Evolutionary conservation across 768 basidiomycete genomes (phyloP).

Genomic region (Boletus subparvulus): DNA sequence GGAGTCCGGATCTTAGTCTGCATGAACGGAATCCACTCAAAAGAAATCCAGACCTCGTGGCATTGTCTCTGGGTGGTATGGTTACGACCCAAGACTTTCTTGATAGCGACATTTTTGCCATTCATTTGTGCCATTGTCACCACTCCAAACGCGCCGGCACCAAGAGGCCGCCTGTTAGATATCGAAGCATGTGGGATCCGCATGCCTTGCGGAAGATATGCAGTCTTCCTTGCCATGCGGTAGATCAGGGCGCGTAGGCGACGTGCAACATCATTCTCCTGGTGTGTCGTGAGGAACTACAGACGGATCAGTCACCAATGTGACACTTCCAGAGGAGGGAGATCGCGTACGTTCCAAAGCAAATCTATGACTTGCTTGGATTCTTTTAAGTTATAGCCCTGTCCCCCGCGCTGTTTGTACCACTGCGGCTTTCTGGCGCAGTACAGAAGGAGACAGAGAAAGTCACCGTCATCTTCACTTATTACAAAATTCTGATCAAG

Average conservation of each 20-base stretch:
- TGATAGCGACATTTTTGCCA: constrained; percentile 24
- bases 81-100: constrained; percentile 16
- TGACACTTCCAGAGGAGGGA: not conserved
- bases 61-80: not conserved
- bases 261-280: not conserved
- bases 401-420: constrained; percentile 2
- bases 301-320: not conserved
- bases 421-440: constrained; percentile 19
- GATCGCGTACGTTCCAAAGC: constrained; percentile 19
- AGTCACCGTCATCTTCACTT: constrained; percentile 13
- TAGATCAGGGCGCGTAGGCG: constrained; percentile 24
- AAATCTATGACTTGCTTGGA: constrained; percentile 24
- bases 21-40: not conserved
- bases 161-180: not conserved
- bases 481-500: not conserved
- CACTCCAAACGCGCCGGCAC: constrained; percentile 20
- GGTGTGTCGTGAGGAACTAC: constrained; percentile 13
- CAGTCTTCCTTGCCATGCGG: constrained; percentile 31
- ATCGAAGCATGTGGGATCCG: constrained; percentile 7
- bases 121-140: constrained; percentile 19
- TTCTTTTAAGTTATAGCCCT: not conserved
- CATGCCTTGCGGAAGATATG: constrained; percentile 20
- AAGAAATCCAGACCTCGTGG: constrained; percentile 11
- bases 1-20: not conserved
- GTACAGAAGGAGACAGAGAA: constrained; percentile 20